Base-by-base conservation (phyloP, 2,329 filamentous ascomycete species). In the Diaporthe sp. region DNA sequence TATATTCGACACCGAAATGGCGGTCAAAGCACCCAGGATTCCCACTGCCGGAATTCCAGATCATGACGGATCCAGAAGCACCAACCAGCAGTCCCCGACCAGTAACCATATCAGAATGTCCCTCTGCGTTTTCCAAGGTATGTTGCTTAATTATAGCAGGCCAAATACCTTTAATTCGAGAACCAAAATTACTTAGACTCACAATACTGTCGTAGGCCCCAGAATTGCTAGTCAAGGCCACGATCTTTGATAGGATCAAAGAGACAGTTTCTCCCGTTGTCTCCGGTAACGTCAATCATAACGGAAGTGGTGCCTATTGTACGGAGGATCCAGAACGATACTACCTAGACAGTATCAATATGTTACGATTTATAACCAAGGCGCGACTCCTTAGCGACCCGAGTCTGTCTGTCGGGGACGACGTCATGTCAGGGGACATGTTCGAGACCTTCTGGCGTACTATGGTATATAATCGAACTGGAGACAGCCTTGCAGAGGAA, bases 231-330 rank as follows among this genome's bases (percentile, higher is more conserved):
- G 30, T 58, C 1, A 58, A 58, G 10, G 55, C 32, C 12, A 37
- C 19, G 22, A 8, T 37, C 0, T n/a, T 58, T 25, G 55, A 37
- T 12, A 58, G 30, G 22, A 35, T 58, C 32, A 58, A 58, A 58
- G 19, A n/a, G 10, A 37, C 13, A 35, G 2, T 58, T n/a, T 8
- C 55, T 58, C 19, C 55, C 9, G 30, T 2, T 19, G 1, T 12
- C 2, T 12, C 9, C 8, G 19, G 4, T 2, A n/a, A 12, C 2
- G 19, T 15, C 19, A 2, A n/a, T 37, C 8, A 2, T 12, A 4
- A 35, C 3, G 19, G 9, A n/a, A 15, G 19, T 19, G 19, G 10
- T 6, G 15, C 17, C 17, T 17, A 19, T 42, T 42, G 1, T 7
- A 13, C 19, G 3, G 22, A 58, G 10, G 55, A 37, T n/a, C 19